Percentiles rank a stretch among this genome's conserved stretches.
Conservation (phyloP, 2,329 filamentous ascomycete genomes). For the Claviceps citrina region DNA sequence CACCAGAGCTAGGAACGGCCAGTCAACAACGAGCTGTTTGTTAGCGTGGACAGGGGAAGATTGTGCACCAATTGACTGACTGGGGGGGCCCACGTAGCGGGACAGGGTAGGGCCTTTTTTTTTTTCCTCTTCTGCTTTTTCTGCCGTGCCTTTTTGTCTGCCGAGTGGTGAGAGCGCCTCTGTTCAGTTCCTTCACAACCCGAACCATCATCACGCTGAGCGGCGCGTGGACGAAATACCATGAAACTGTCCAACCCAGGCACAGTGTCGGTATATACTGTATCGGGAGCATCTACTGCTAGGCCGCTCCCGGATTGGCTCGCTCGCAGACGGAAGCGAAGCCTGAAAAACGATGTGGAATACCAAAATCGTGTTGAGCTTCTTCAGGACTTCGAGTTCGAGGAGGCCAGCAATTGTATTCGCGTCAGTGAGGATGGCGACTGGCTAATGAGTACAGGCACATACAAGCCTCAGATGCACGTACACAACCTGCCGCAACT, state of each 20-base stretch:
- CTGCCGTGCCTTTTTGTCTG: neutral
- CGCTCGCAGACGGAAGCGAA: slow-evolving; percentile 73
- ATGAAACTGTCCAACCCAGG: slow-evolving; percentile 79
- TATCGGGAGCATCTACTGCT: slow-evolving; percentile 78
- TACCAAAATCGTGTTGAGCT: slow-evolving; percentile 89
- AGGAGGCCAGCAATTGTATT: slow-evolving; percentile 84
- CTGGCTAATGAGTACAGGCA: slow-evolving; percentile 91
- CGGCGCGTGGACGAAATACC: neutral
- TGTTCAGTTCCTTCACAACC: neutral
- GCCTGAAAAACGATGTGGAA: slow-evolving; percentile 80
- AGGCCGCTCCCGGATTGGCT: slow-evolving; percentile 92
- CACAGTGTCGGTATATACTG: slow-evolving; percentile 80
- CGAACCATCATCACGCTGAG: neutral
- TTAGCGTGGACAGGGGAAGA: slow-evolving; percentile 1
- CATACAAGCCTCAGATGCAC: slow-evolving; percentile 57
- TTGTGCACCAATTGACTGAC: too few species aligned
- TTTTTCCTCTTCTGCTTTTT: neutral
- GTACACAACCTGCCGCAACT: slow-evolving; percentile 89
- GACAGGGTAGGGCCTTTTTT: neutral
- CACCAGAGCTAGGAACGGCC: slow-evolving; percentile 1
- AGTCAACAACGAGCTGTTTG: neutral
- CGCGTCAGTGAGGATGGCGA: slow-evolving; percentile 87
- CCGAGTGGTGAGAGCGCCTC: neutral
- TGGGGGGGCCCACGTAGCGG: neutral
- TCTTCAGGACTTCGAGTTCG: slow-evolving; percentile 94